Conservation (phyloP, 768 basidiomycete genomes). For the Crucibulum laeve region DNA sequence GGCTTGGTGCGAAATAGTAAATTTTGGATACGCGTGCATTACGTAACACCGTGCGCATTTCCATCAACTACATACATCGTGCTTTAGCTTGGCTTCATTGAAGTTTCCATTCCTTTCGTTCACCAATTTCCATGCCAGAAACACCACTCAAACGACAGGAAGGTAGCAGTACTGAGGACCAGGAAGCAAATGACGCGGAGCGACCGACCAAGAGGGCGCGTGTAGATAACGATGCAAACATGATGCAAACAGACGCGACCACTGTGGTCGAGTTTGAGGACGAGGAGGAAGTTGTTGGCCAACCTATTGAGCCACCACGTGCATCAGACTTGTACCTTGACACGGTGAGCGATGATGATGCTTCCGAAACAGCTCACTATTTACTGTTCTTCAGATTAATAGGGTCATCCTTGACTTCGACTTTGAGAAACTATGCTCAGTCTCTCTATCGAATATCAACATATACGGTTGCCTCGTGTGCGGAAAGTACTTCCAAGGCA, state of each 20-base stretch:
- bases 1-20: too few species aligned
- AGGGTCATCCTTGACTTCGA: slow-evolving; percentile 92
- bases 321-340: slow-evolving; percentile 92
- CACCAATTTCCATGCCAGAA: too few species aligned
- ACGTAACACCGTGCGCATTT: too few species aligned
- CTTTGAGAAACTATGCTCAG: slow-evolving; percentile 98
- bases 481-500: slow-evolving; percentile 98
- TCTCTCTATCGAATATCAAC: slow-evolving; percentile 94
- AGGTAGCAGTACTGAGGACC: too few species aligned
- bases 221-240: slow-evolving; percentile 10
- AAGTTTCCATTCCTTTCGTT: too few species aligned
- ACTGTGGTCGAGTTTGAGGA: slow-evolving; percentile 23
- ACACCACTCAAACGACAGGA: too few species aligned
- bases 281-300: slow-evolving; percentile 21
- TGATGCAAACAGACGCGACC: slow-evolving; percentile 1
- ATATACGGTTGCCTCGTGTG: slow-evolving; percentile 96
- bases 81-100: too few species aligned
- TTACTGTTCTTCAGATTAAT: slow-evolving; percentile 61
- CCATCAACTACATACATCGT: too few species aligned
- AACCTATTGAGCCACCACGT: slow-evolving; percentile 28
- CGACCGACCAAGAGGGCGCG: slow-evolving; percentile 30
- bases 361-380: background rate
- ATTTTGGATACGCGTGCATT: too few species aligned
- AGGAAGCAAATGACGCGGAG: background rate
- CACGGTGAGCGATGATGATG: slow-evolving; percentile 54